Base-by-base conservation (phyloP, 73 alveolate species). In the Tetrahymena borealis region DNA sequence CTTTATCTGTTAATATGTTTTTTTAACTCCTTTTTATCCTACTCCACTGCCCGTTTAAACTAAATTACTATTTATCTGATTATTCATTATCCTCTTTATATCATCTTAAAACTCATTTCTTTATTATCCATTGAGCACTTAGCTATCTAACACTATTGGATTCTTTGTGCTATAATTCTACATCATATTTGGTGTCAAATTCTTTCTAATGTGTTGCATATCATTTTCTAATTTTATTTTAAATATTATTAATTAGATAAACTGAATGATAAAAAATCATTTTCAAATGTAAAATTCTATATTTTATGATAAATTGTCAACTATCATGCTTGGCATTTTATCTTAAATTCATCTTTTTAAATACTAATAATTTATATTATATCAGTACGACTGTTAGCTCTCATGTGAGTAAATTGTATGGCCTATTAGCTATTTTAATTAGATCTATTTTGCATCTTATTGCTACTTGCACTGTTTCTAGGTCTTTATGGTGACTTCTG, bases 371-470 rank as follows among this genome's bases (percentile, higher is more conserved):
- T 24, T 60, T n/a, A n/a, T n/a, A n/a, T n/a, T n/a, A n/a, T n/a
- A n/a, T n/a, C n/a, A n/a, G 35, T 60, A 60, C 85, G 85, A 35
- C 85, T 60, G 85, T 60, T 60, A 60, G 85, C 85, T 60, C 85
- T 60, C 85, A 20, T n/a, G 28, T 60, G 85, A 28, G n/a, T 60
- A n/a, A 60, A 60, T n/a, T 60, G 35, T 60, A 60, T 60, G 15
- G 13, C 85, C 13, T 60, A 60, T 60, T 60, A 35, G 28, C 85
- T 60, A 28, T 60, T 60, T 60, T 60, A 28, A 16, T 60, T 60
- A 15, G 85, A 60, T 6, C 85, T 60, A 60, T 60, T 60, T 60
- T 60, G 28, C n/a, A 3, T n/a, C 28, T 60, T 60, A 20, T 60
- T 60, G 11, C 85, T 35, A 60, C 85, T 60, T 60, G 85, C n/a